Conservation (phyloP, 1,139 yeast species). For the Diutina catenulata region DNA sequence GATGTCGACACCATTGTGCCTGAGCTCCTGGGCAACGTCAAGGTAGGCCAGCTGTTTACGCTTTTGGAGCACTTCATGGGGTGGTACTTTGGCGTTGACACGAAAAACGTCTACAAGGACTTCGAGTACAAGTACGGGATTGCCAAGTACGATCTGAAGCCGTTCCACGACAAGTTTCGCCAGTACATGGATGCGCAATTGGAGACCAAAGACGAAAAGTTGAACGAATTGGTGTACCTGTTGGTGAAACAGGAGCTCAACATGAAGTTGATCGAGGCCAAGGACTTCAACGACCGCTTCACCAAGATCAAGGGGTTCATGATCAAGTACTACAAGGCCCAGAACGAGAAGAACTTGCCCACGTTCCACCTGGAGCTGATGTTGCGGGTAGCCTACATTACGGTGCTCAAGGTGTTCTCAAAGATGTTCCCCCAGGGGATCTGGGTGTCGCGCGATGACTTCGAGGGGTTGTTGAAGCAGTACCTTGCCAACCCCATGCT, state of each 20-base stretch:
- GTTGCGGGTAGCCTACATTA: conserved; percentile 24
- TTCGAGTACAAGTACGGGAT: conserved; percentile 26
- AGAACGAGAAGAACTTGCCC: conserved; percentile 30
- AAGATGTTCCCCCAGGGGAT: conserved; percentile 36
- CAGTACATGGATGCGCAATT: conserved; percentile 24
- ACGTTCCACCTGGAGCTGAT: conserved; percentile 10
- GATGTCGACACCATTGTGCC: conserved; percentile 17
- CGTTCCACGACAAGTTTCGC: conserved; percentile 19
- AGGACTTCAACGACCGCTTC: conserved; percentile 24
- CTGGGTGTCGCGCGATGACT: conserved; percentile 27
- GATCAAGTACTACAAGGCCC: conserved; percentile 25
- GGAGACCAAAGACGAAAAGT: conserved; percentile 20
- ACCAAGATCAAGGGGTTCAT: conserved; percentile 27
- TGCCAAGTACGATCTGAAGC: conserved; percentile 18
- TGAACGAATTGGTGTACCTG: conserved; percentile 27
- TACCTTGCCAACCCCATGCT: conserved; percentile 33
- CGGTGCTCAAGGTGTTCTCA: conserved; percentile 22
- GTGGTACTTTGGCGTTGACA: conserved; percentile 16
- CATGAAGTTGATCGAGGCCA: conserved; percentile 26
- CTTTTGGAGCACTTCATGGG: conserved; percentile 22
- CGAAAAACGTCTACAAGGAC: conserved; percentile 19
- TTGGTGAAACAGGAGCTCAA: conserved; percentile 29
- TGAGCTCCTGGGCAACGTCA: conserved; percentile 19
- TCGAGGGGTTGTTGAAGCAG: conserved; percentile 18
- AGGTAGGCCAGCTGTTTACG: conserved; percentile 17